phyloP scores from a whole-genome alignment of 2,329 filamentous ascomycete species.

The Pseudocercospora crystallina region DNA sequence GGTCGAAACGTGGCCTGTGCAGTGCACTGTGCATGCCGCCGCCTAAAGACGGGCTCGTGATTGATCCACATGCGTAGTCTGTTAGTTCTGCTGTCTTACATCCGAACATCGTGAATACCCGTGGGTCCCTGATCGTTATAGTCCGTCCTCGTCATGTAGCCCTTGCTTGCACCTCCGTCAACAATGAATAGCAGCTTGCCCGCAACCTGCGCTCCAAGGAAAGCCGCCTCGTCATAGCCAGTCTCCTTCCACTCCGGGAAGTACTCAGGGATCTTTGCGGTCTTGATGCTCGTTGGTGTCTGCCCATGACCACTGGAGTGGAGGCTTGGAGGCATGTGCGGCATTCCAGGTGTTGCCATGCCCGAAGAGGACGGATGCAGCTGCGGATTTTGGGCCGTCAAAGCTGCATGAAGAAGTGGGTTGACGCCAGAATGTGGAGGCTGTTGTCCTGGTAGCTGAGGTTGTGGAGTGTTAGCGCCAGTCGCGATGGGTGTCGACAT shows the following conservation, averaged over 20 bases:
- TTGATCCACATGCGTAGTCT: too few relatives aligned
- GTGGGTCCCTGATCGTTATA: conserved; percentile 67
- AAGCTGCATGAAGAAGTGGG: conserved; percentile 87
- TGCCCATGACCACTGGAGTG: conserved; percentile 60
- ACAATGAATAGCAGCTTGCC: conserved; percentile 72
- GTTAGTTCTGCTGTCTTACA: conserved; percentile 6
- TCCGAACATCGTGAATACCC: conserved; percentile 59
- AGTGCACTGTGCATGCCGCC: too few relatives aligned
- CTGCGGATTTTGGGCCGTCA: conserved; percentile 63
- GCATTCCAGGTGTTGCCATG: conserved; percentile 24
- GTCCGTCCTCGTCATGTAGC: conserved; percentile 66
- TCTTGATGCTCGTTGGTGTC: conserved; percentile 82
- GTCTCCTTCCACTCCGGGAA: conserved; percentile 83
- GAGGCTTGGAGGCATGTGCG: conserved; percentile 33
- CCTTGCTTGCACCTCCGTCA: conserved; percentile 66
- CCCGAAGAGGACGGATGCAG: conserved; percentile 38
- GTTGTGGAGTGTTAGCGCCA: conserved; percentile 83
- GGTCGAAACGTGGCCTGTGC: too few relatives aligned
- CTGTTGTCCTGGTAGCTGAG: conserved; percentile 44
- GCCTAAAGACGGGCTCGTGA: too few relatives aligned
- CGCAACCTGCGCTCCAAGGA: conserved; percentile 83
- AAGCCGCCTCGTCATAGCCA: conserved; percentile 76
- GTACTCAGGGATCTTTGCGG: conserved; percentile 75
- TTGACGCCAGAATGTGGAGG: conserved; percentile 63
- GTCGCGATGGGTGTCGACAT: conserved; percentile 88